Evolutionary conservation across 768 basidiomycete species (phyloP).

Genomic region (Tylopilus vinaceipallidus): DNA sequence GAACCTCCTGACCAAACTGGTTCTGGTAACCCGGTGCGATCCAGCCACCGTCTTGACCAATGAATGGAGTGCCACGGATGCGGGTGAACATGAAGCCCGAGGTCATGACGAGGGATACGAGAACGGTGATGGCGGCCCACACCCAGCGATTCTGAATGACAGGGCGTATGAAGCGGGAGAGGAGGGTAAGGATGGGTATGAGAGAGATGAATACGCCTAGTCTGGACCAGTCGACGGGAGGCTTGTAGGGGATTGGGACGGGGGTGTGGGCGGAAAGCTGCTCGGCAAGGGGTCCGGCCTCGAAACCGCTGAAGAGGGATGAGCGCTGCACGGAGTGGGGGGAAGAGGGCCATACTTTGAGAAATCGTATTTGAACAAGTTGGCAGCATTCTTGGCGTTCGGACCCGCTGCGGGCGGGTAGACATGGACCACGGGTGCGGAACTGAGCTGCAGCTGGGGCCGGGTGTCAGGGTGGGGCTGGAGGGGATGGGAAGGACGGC

Average conservation of each 20-base stretch:
- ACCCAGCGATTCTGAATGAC: constrained; percentile 71
- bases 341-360: constrained; percentile 48
- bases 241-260: constrained; percentile 74
- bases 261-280: constrained; percentile 76
- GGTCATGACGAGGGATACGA: constrained; percentile 78
- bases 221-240: constrained; percentile 73
- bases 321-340: not conserved
- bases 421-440: constrained; percentile 82
- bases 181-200: constrained; percentile 45
- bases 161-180: constrained; percentile 60
- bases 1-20: constrained; percentile 91
- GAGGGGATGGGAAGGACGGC: not conserved
- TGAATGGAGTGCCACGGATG: constrained; percentile 78
- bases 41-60: constrained; percentile 65
- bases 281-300: constrained; percentile 71
- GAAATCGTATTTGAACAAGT: constrained; percentile 76
- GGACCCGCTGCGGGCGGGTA: constrained; percentile 75
- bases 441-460: constrained; percentile 69
- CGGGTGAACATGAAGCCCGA: constrained; percentile 96
- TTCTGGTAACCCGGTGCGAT: constrained; percentile 87
- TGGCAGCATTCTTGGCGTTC: constrained; percentile 47
- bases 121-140: constrained; percentile 66
- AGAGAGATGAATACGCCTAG: constrained; percentile 47
- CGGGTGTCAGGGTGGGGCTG: constrained; percentile 9
- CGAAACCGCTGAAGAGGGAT: constrained; percentile 66